Conservation (phyloP, 305 asterid species). For the Fraxinus ornus region DNA sequence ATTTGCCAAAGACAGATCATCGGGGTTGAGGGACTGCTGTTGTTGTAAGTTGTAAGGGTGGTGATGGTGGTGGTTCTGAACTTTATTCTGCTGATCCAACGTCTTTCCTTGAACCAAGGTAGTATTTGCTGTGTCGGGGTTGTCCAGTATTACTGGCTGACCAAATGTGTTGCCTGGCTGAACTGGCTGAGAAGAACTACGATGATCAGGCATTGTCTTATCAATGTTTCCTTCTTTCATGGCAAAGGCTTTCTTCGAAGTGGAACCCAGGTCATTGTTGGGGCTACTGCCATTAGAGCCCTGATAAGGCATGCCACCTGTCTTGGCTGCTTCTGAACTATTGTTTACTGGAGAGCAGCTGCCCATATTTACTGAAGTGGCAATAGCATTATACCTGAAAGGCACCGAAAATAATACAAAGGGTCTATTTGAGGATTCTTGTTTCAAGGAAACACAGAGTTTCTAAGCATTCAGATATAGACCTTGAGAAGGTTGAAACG, state of each 20-base stretch:
- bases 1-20: slow-evolving; percentile 26
- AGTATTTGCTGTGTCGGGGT: slow-evolving; percentile 29
- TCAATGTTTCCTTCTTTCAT: slow-evolving; percentile 31
- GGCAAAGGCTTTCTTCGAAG: slow-evolving; percentile 35
- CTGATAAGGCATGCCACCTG: slow-evolving; percentile 38
- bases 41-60: slow-evolving; percentile 23
- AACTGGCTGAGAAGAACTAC: slow-evolving; percentile 33
- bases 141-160: slow-evolving; percentile 28
- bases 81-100: slow-evolving; percentile 33
- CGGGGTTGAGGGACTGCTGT: slow-evolving; percentile 15
- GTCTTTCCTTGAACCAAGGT: slow-evolving; percentile 25
- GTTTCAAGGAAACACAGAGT: not conserved
- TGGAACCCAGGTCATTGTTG: slow-evolving; percentile 53
- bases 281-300: slow-evolving; percentile 46
- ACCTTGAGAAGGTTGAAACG: slow-evolving; percentile 52
- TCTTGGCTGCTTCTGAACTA: slow-evolving; percentile 41
- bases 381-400: slow-evolving; percentile 43
- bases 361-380: slow-evolving; percentile 42
- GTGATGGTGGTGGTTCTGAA: slow-evolving; percentile 51
- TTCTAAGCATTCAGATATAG: not conserved
- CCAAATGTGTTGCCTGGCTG: slow-evolving; percentile 26
- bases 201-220: slow-evolving; percentile 21
- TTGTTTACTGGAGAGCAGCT: slow-evolving; percentile 43
- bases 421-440: not conserved
- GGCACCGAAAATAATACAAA: not conserved